Percentiles rank a stretch among this genome's conserved stretches.
These are phyloP conservation scores for Suhomyces panamericanus DNA, from an alignment of 1,139 yeast species.

Conservation along the genomic window DNA sequence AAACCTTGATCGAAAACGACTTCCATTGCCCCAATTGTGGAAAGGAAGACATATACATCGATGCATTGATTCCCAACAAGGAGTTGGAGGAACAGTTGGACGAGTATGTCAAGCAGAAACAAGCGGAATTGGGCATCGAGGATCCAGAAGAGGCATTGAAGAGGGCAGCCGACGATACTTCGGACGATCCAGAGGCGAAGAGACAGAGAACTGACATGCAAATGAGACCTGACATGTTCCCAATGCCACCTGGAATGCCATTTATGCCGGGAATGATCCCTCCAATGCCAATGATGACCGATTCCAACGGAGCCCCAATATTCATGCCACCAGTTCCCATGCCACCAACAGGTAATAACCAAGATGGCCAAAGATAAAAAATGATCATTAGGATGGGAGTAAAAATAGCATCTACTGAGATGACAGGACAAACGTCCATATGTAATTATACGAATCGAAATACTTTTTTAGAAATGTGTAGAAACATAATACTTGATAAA, in stretches of 20 bases:
- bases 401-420: neutral
- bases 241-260: conserved; percentile 17
- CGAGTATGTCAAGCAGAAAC: conserved; percentile 50
- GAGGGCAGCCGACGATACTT: conserved; percentile 26
- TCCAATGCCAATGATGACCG: conserved; percentile 14
- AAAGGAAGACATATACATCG: conserved; percentile 71
- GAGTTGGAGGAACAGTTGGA: conserved; percentile 56
- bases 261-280: conserved; percentile 18
- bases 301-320: conserved; percentile 12
- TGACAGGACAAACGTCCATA: neutral
- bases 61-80: conserved; percentile 62
- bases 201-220: conserved; percentile 31
- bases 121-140: conserved; percentile 40
- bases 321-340: conserved; percentile 18
- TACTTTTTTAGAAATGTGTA: too few relatives aligned
- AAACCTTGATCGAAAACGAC: conserved; percentile 73
- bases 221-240: conserved; percentile 22
- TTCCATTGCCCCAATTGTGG: conserved; percentile 90
- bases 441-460: neutral
- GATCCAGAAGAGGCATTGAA: conserved; percentile 33
- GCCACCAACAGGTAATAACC: conserved; percentile 1
- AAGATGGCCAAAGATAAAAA: neutral
- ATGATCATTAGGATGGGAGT: neutral
- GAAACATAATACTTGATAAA: neutral
- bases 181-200: conserved; percentile 29